Evolutionary conservation across 306 rosid genomes (phyloP), one percentile per base, ranked within the genome.

Genomic region (Lupinus albus): DNA sequence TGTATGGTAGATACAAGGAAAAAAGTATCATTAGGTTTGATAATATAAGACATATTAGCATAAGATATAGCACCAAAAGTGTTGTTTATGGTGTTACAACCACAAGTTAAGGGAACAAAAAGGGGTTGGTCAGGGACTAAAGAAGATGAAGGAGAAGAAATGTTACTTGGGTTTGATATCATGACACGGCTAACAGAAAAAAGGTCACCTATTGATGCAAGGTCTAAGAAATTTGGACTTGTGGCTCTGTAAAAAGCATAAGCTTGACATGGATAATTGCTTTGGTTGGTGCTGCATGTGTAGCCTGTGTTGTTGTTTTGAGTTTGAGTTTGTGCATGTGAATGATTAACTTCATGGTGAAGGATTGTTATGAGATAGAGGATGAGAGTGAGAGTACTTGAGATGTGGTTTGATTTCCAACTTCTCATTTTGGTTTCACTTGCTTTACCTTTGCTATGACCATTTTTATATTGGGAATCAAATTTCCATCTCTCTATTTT

Each of bases 161-260:
- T 84, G 77, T 89, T 93, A 71, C 88, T 84, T 4, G 88, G 88
- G 0, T 58, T 16, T 0, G 98, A 56, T 6, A 93, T 88, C 77
- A 71, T 61, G 58, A 76, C 82, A 28, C 97, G 87, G 79, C 96
- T 88, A 8, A 89, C 48, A 6, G 76, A 53, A 74, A 93, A 93
- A 64, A 93, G 98, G 73, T 93, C 98, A 1, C 45, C 95, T 10
- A 93, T 62, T 76, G 97, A n/a, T 16, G 80, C 96, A 6, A 93
- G 76, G 78, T 89, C 87, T 2, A 86, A 87, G 56, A 83, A 90
- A 58, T 83, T 21, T 2, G 98, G 96, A 4, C 78, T 7, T 2
- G 17, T 6, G 38, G 96, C 91, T 15, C 78, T 51, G 86, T 89
- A 93, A 67, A 75, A 85, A 61, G 80, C 94, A 51, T 88, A 93